phyloP scores from a whole-genome alignment of 441 rosid species.

The Pelargonium fulgidum region DNA sequence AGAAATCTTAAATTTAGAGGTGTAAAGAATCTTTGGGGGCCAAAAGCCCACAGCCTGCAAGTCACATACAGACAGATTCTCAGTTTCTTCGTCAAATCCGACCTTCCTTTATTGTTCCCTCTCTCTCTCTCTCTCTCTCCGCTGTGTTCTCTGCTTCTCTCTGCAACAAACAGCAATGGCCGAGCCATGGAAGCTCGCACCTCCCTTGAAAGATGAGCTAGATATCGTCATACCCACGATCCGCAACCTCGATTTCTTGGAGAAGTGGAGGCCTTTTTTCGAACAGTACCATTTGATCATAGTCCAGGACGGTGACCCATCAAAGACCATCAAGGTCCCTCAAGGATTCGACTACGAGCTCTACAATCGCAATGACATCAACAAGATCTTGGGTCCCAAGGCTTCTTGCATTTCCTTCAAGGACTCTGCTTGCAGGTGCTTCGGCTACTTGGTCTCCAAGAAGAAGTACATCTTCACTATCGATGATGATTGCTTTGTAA shows the following conservation, averaged over 20 bases:
- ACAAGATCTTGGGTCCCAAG: slow-evolving; percentile 77
- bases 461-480: slow-evolving; percentile 93
- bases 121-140: neutral
- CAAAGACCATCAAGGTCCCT: slow-evolving; percentile 75
- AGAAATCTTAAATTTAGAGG: too few relatives aligned
- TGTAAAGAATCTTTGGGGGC: neutral
- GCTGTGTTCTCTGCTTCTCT: neutral
- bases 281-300: slow-evolving; percentile 90
- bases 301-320: slow-evolving; percentile 91
- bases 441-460: slow-evolving; percentile 91
- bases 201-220: slow-evolving; percentile 66
- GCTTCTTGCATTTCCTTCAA: slow-evolving; percentile 91
- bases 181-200: slow-evolving; percentile 36
- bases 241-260: slow-evolving; percentile 78
- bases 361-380: slow-evolving; percentile 79
- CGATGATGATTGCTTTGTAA: slow-evolving; percentile 93
- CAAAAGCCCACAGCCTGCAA: neutral
- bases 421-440: slow-evolving; percentile 96
- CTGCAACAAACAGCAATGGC: slow-evolving; percentile 39
- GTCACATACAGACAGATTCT: slow-evolving; percentile 5
- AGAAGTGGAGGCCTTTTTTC: slow-evolving; percentile 95
- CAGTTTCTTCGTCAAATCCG: neutral
- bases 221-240: slow-evolving; percentile 87
- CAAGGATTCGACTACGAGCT: slow-evolving; percentile 88
- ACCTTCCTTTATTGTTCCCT: neutral